Evolutionary conservation across 805 yeast species (phyloP).

Genomic region (Candida krabiensis): DNA sequence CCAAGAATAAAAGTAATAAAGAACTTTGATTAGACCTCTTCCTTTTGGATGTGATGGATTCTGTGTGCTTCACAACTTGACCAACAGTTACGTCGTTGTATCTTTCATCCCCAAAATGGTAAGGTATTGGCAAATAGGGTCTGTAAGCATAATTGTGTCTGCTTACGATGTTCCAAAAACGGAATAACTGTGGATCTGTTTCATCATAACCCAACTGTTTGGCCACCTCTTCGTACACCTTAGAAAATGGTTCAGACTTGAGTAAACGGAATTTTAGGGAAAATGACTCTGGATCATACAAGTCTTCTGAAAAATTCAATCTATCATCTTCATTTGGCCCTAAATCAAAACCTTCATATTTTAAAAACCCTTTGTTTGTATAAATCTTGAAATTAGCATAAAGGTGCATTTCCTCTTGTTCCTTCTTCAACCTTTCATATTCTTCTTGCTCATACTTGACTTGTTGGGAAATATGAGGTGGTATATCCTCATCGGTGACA

Average conservation of each 20-base stretch:
- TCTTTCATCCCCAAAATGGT: slow-evolving; percentile 25
- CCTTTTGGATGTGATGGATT: slow-evolving; percentile 21
- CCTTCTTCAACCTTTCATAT: slow-evolving; percentile 51
- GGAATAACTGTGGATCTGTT: slow-evolving; percentile 36
- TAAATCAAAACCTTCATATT: slow-evolving; percentile 73
- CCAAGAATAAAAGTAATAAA: slow-evolving; percentile 59
- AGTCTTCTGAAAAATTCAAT: slow-evolving; percentile 47
- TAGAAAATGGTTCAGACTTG: slow-evolving; percentile 54
- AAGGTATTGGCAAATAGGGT: slow-evolving; percentile 46
- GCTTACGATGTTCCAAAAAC: slow-evolving; percentile 64
- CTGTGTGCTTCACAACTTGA: slow-evolving; percentile 44
- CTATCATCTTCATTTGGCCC: slow-evolving; percentile 57
- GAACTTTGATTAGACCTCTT: slow-evolving; percentile 46
- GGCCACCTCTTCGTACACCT: slow-evolving; percentile 51
- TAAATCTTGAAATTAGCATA: slow-evolving; percentile 59
- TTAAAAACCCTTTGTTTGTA: slow-evolving; percentile 51
- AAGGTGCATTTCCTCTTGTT: slow-evolving; percentile 69
- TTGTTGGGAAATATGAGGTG: slow-evolving; percentile 65
- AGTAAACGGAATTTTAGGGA: slow-evolving; percentile 53
- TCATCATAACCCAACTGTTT: slow-evolving; percentile 36
- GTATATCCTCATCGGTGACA: slow-evolving; percentile 55
- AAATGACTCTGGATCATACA: slow-evolving; percentile 46
- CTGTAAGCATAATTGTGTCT: slow-evolving; percentile 74
- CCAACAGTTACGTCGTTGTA: slow-evolving; percentile 43
- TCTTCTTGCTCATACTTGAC: slow-evolving; percentile 64